Percentiles rank a stretch among this genome's conserved stretches.
These are phyloP conservation scores for Meyerozyma smithsonii DNA, from an alignment of 1,139 yeast species.

Conservation along the genomic window DNA sequence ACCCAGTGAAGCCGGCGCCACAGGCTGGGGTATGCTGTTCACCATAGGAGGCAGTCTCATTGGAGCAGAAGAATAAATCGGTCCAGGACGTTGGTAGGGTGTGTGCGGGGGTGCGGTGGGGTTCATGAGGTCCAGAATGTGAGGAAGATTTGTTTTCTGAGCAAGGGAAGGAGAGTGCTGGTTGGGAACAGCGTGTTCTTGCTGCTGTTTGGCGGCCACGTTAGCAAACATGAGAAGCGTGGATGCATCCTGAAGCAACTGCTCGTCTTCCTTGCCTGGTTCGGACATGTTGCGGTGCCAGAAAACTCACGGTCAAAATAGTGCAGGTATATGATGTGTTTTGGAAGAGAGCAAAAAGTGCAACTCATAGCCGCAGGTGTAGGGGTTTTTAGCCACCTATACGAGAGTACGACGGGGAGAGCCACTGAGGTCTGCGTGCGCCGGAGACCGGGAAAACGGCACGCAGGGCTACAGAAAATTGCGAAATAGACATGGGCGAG, in stretches of 20 bases:
- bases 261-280: constrained; percentile 26
- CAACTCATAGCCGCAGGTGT: neutral
- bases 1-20: neutral
- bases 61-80: neutral
- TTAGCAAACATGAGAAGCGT: constrained; percentile 61
- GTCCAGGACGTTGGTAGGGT: constrained; percentile 4
- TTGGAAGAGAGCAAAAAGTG: neutral
- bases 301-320: neutral
- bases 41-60: constrained; percentile 2
- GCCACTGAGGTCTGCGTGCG: neutral
- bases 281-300: neutral
- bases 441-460: too few relatives aligned
- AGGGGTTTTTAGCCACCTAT: neutral
- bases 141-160: constrained; percentile 3
- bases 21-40: neutral
- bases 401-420: neutral
- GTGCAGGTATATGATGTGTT: neutral
- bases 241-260: constrained; percentile 58
- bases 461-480: too few relatives aligned
- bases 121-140: constrained; percentile 4
- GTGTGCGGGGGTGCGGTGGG: constrained; percentile 6
- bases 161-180: constrained; percentile 6
- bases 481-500: too few relatives aligned
- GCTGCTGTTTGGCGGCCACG: constrained; percentile 46
- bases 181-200: constrained; percentile 13